Conservation (phyloP, 306 rosid species). For the Psophocarpus tetragonolobus region DNA sequence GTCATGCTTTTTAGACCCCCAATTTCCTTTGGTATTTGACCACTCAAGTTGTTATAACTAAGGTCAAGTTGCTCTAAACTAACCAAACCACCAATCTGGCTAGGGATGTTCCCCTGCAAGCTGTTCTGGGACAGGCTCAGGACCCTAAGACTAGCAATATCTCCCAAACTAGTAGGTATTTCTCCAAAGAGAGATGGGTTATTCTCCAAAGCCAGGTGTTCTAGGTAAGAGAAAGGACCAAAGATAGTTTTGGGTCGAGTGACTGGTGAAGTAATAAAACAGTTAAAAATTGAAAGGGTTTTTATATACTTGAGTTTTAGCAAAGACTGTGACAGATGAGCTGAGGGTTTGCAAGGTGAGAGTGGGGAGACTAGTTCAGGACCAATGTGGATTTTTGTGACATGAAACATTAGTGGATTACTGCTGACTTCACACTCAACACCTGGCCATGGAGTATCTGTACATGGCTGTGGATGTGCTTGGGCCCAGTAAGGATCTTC, state of each 20-base stretch:
- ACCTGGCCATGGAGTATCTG: constrained; percentile 78
- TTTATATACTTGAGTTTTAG: constrained; percentile 57
- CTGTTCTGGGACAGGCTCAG: constrained; percentile 59
- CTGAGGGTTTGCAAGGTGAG: constrained; percentile 66
- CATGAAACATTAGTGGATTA: constrained; percentile 55
- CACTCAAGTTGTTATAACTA: constrained; percentile 59
- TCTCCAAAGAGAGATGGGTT: constrained; percentile 59
- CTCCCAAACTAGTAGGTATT: constrained; percentile 49
- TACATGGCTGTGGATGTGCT: constrained; percentile 62
- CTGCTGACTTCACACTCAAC: constrained; percentile 56
- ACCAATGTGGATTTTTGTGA: constrained; percentile 68
- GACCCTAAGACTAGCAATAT: constrained; percentile 49
- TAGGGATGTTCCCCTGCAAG: constrained; percentile 53
- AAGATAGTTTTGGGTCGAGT: constrained; percentile 51
- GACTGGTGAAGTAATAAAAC: constrained; percentile 49
- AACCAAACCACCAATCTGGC: constrained; percentile 47
- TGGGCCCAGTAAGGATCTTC: constrained; percentile 58
- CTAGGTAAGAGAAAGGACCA: constrained; percentile 52
- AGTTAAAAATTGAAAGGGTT: constrained; percentile 66
- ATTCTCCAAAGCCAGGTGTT: constrained; percentile 54
- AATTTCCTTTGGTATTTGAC: constrained; percentile 59
- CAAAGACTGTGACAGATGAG: constrained; percentile 51
- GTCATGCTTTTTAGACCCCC: constrained; percentile 51
- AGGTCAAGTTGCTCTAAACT: constrained; percentile 61
- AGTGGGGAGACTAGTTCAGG: constrained; percentile 54